A percentile compares a stretch with the other conserved stretches of the same genome.
Evolutionary conservation across 768 basidiomycete genomes (phyloP).

Genomic region (Mycena polygramma): DNA sequence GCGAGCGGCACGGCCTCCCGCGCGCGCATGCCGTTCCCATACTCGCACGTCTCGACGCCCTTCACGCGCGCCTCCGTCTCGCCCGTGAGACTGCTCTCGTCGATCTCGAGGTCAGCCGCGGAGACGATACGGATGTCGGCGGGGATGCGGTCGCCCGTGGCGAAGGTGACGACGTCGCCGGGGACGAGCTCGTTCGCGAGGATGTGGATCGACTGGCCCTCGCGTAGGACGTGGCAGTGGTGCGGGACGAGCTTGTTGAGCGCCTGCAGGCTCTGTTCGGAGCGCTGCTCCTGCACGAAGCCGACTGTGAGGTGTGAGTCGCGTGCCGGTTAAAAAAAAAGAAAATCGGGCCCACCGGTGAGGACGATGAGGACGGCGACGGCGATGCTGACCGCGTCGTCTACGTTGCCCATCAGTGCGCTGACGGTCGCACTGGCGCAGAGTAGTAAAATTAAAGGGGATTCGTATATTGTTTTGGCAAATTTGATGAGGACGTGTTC

Average conservation of each 20-base stretch:
- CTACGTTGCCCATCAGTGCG: conserved; percentile 93
- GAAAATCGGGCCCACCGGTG: conserved; percentile 71
- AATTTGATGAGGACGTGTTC: conserved; percentile 91
- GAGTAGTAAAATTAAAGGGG: conserved; percentile 89
- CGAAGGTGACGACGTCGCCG: conserved; percentile 91
- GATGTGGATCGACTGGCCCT: conserved; percentile 78
- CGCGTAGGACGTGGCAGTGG: conserved; percentile 92
- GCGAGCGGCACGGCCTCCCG: conserved; percentile 72
- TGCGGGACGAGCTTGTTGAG: conserved; percentile 98
- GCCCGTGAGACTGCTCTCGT: conserved; percentile 95
- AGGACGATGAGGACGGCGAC: conserved; percentile 94
- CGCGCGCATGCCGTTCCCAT: conserved; percentile 43
- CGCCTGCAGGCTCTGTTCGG: conserved; percentile 94
- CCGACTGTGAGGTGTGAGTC: conserved; percentile 68
- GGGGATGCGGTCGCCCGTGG: conserved; percentile 93
- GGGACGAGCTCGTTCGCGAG: conserved; percentile 98
- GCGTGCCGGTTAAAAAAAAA: conserved; percentile 14
- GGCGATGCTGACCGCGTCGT: conserved; percentile 94
- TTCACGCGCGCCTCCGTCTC: conserved; percentile 90
- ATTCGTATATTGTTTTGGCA: conserved; percentile 95
- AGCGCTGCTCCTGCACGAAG: conserved; percentile 95
- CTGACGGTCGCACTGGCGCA: conserved; percentile 93
- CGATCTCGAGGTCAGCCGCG: conserved; percentile 91
- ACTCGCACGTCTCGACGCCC: conserved; percentile 65
- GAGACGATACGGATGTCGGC: conserved; percentile 89